Conservation (phyloP, 2,329 filamentous ascomycete species). For the Colletotrichum tropicale region DNA sequence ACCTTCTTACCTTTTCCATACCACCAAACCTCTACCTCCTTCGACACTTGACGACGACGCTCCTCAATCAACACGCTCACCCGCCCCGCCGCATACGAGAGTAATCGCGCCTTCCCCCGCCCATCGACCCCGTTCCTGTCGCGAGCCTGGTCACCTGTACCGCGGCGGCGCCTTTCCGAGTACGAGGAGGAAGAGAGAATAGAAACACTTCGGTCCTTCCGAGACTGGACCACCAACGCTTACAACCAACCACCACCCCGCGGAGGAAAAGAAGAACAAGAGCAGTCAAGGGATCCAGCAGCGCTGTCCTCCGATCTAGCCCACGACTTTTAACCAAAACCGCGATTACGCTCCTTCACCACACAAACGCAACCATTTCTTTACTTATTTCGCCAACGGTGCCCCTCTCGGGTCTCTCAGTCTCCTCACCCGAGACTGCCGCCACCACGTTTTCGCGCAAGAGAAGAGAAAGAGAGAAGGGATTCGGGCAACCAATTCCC, state of each 20-base stretch:
- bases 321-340: slow-evolving; percentile 18
- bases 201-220: slow-evolving; percentile 5
- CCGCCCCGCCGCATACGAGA: slow-evolving; percentile 6
- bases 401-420: slow-evolving; percentile 2
- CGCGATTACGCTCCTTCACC: slow-evolving; percentile 24
- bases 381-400: slow-evolving; percentile 12
- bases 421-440: slow-evolving; percentile 19
- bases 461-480: slow-evolving; percentile 21
- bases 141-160: slow-evolving; percentile 8
- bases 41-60: background rate
- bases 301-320: slow-evolving; percentile 48
- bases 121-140: slow-evolving; percentile 1
- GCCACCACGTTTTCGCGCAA: slow-evolving; percentile 19
- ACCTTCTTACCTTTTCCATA: background rate
- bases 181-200: slow-evolving; percentile 9
- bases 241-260: background rate
- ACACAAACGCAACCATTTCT: slow-evolving; percentile 17
- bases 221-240: background rate
- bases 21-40: background rate
- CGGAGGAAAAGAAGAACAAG: slow-evolving; percentile 2
- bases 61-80: background rate
- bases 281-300: slow-evolving; percentile 51
- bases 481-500: slow-evolving; percentile 13
- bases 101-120: background rate
- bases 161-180: background rate